A percentile compares a stretch with the other conserved stretches of the same genome.
Conservation (phyloP, 1,139 yeast genomes). For the Suhomyces maxii region DNA sequence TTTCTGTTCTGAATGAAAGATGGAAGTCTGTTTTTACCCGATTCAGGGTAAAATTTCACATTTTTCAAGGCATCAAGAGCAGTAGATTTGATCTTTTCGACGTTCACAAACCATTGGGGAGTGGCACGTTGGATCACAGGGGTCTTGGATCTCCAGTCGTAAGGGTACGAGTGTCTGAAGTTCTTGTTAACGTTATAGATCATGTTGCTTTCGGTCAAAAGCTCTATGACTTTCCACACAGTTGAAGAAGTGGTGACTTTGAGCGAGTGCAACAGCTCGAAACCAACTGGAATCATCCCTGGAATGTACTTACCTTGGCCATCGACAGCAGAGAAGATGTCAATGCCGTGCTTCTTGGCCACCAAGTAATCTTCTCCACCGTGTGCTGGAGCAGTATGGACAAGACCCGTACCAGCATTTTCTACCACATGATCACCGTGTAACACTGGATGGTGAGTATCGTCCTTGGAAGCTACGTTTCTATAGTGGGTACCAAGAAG, state of each 20-base stretch:
- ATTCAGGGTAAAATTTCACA: conserved; percentile 71
- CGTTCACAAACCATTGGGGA: conserved; percentile 95
- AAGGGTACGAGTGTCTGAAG: conserved; percentile 85
- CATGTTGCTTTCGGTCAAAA: conserved; percentile 47
- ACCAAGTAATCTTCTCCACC: conserved; percentile 90
- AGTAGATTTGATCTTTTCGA: conserved; percentile 63
- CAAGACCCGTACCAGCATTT: conserved; percentile 89
- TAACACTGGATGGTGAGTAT: conserved; percentile 54
- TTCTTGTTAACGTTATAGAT: conserved; percentile 47
- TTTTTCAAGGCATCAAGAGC: conserved; percentile 60
- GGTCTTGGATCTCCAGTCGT: conserved; percentile 94
- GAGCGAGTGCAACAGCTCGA: conserved; percentile 48
- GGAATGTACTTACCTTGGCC: conserved; percentile 63
- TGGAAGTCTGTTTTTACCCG: conserved; percentile 67
- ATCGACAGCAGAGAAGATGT: conserved; percentile 76
- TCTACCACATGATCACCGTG: conserved; percentile 83
- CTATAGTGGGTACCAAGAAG: conserved; percentile 48
- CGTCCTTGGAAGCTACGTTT: conserved; percentile 54
- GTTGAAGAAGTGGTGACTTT: conserved; percentile 67
- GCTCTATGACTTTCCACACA: conserved; percentile 31
- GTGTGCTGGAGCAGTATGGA: conserved; percentile 97
- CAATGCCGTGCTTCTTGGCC: conserved; percentile 58
- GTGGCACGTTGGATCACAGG: conserved; percentile 96
- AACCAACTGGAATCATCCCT: conserved; percentile 42
- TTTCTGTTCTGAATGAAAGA: conserved; percentile 76